Evolutionary conservation across 2,329 filamentous ascomycete genomes (phyloP).

Genomic region (Trichoderma guizhouense): DNA sequence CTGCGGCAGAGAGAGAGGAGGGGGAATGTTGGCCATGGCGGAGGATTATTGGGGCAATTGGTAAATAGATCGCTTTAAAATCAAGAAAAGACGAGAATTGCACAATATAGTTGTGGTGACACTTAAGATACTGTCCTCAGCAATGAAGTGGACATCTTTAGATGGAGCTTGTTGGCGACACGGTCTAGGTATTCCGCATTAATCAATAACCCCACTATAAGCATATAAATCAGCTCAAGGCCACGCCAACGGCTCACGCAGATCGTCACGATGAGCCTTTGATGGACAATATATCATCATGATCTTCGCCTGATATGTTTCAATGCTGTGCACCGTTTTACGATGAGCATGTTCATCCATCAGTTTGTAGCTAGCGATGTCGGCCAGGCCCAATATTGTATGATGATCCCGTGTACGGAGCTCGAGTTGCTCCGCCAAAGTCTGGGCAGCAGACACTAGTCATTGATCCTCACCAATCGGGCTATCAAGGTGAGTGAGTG

Average conservation of each 20-base stretch:
- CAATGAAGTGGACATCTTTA: neutral
- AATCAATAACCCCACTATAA: constrained; percentile 25
- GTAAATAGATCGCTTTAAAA: neutral
- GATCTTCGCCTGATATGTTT: neutral
- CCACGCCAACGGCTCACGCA: too few species aligned
- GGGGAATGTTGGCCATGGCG: constrained; percentile 28
- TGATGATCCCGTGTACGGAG: neutral
- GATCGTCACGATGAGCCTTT: neutral
- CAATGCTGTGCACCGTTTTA: neutral
- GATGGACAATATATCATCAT: too few species aligned
- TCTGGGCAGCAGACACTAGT: neutral
- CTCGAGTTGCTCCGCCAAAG: neutral
- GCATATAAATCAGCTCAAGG: constrained; percentile 15
- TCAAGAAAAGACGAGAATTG: neutral
- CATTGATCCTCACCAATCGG: neutral
- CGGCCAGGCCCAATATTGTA: neutral
- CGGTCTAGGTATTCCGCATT: neutral
- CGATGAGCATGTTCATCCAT: neutral
- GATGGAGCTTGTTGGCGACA: neutral
- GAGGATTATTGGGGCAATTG: neutral
- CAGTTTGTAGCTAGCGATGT: neutral
- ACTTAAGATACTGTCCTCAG: neutral
- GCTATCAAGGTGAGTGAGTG: neutral
- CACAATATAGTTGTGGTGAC: neutral
- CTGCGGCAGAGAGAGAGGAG: constrained; percentile 28